Conservation (phyloP, 768 basidiomycete genomes). For the Podaxis mareebaensis region DNA sequence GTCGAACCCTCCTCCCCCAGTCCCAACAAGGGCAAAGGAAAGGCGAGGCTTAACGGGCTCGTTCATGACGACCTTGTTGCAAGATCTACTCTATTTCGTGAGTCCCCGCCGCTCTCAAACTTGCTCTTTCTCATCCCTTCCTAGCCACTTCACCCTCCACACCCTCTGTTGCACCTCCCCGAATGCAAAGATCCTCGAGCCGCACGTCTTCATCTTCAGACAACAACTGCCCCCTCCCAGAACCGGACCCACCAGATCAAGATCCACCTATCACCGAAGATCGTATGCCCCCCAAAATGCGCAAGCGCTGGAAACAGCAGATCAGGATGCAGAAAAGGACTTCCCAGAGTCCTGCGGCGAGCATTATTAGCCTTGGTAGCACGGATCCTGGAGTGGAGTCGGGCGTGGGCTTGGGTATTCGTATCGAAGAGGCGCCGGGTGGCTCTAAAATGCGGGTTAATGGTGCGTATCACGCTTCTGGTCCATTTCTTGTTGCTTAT, state of each 20-base stretch:
- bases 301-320: conserved; percentile 47
- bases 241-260: conserved; percentile 21
- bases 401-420: not conserved
- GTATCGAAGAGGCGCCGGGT: not conserved
- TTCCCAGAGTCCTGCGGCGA: not conserved
- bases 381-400: not conserved
- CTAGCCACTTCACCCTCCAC: not conserved
- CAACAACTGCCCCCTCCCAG: conserved; percentile 12
- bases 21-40: conserved; percentile 22
- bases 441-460: not conserved
- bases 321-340: not conserved
- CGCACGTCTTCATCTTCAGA: not conserved
- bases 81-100: not conserved
- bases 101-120: not conserved
- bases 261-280: conserved; percentile 26
- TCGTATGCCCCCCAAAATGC: conserved; percentile 63
- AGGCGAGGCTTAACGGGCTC: conserved; percentile 19
- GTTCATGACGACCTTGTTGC: not conserved
- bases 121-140: not conserved
- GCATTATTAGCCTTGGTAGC: not conserved
- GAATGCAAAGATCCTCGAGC: conserved; percentile 9
- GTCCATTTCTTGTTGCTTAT: not conserved
- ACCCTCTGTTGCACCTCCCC: not conserved
- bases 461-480: not conserved
- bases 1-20: not conserved